Conservation (phyloP, 495 filamentous ascomycete species). For the Chaetomidium leptoderma region DNA sequence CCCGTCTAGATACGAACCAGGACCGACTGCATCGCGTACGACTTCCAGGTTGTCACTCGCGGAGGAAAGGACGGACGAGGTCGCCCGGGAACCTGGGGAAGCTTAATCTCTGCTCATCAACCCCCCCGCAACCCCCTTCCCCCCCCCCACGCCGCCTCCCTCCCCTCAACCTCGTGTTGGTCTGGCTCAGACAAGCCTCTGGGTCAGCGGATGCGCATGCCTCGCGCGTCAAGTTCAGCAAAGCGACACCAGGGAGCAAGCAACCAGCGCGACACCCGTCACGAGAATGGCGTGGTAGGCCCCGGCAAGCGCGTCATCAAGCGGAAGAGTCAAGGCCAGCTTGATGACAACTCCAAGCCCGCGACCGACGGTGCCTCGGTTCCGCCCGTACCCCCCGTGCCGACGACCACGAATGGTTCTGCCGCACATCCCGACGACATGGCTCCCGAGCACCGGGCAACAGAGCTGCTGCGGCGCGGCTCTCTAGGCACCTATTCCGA, state of each 20-base stretch:
- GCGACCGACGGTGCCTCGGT: conserved; percentile 31
- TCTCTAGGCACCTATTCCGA: conserved; percentile 49
- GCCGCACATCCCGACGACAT: conserved; percentile 38
- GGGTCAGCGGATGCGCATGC: conserved; percentile 60
- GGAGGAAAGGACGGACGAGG: background rate
- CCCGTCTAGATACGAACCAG: background rate
- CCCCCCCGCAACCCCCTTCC: background rate
- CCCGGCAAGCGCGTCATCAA: conserved; percentile 73
- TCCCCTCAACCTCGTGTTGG: conserved; percentile 22
- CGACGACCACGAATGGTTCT: conserved; percentile 36
- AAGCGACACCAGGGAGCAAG: conserved; percentile 62
- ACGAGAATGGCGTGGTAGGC: conserved; percentile 83
- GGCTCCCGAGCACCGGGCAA: conserved; percentile 37
- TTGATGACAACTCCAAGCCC: conserved; percentile 33
- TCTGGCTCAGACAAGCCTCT: conserved; percentile 50
- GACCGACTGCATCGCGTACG: background rate
- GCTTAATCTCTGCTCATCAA: background rate
- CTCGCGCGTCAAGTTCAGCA: conserved; percentile 61
- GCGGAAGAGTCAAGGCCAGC: conserved; percentile 47
- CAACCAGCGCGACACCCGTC: conserved; percentile 69
- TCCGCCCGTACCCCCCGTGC: conserved; percentile 39
- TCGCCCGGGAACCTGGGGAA: background rate
- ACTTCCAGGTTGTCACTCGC: background rate
- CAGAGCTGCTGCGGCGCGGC: conserved; percentile 38
- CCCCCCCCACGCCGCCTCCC: conserved; percentile 9